Conservation (phyloP, 345 rosid genomes). For the Lepidium aucheri region DNA sequence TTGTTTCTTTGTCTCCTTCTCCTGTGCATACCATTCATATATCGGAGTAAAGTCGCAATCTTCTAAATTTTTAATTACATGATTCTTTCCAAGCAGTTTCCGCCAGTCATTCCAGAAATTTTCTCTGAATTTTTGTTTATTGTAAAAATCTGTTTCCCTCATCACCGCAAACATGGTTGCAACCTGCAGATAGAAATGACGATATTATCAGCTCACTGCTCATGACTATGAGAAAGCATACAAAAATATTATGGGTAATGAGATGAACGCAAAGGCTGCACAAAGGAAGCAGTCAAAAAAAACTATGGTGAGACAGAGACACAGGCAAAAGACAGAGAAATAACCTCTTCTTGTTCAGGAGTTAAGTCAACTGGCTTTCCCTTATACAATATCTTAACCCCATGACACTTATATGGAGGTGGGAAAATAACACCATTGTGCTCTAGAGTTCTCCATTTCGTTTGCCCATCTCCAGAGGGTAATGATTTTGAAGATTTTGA, state of each 20-base stretch:
- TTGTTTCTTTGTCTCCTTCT: slow-evolving; percentile 65
- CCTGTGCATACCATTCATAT: slow-evolving; percentile 77
- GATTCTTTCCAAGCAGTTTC: slow-evolving; percentile 73
- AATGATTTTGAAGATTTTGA: slow-evolving; percentile 57
- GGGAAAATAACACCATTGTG: slow-evolving; percentile 98
- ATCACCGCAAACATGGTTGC: slow-evolving; percentile 96
- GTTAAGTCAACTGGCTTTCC: slow-evolving; percentile 74
- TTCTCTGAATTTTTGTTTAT: slow-evolving; percentile 65
- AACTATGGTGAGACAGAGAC: not conserved
- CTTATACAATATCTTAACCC: slow-evolving; percentile 74
- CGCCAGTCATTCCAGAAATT: slow-evolving; percentile 98
- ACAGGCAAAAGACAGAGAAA: not conserved
- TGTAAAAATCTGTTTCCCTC: slow-evolving; percentile 92
- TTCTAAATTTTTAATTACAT: slow-evolving; percentile 65
- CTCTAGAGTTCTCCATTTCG: slow-evolving; percentile 91
- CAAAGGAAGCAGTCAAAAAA: not conserved
- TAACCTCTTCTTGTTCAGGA: slow-evolving; percentile 88
- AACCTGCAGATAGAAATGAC: slow-evolving; percentile 37
- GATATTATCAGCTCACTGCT: slow-evolving; percentile 19
- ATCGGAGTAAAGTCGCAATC: slow-evolving; percentile 82
- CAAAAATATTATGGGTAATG: not conserved
- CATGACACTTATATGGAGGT: slow-evolving; percentile 81
- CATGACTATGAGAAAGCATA: not conserved
- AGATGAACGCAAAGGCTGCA: slow-evolving; percentile 3
- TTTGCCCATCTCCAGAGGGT: slow-evolving; percentile 95